Evolutionary conservation across 768 basidiomycete genomes (phyloP).

Genomic region (Leccinum variicolor): DNA sequence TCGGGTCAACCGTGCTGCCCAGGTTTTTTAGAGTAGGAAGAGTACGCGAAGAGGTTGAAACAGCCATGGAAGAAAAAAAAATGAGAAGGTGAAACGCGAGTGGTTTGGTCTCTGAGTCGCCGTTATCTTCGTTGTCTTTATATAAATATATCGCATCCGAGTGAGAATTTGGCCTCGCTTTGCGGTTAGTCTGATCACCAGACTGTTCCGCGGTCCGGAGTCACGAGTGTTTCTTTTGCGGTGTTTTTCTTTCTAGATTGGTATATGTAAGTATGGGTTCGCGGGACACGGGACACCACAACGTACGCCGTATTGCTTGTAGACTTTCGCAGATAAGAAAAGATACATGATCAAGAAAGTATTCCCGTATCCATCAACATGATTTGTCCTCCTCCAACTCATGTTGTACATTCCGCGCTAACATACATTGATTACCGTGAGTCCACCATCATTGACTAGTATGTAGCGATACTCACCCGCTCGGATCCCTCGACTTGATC

Average conservation of each 20-base stretch:
- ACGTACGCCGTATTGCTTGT: not conserved
- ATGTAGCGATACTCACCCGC: not conserved
- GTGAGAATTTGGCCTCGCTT: not conserved
- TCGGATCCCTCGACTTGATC: not conserved
- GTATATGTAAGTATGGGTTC: no score
- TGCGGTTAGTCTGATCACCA: no score
- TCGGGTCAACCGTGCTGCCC: conserved; percentile 23
- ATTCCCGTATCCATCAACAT: not conserved
- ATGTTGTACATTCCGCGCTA: not conserved
- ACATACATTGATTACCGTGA: not conserved
- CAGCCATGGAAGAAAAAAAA: conserved; percentile 6
- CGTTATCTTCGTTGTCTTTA: not conserved
- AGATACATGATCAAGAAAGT: not conserved
- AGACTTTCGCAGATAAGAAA: not conserved
- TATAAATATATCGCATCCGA: not conserved
- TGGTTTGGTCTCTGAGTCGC: not conserved
- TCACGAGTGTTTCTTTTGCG: not conserved
- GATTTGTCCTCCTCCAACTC: not conserved
- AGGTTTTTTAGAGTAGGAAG: conserved; percentile 26
- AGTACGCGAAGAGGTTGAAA: not conserved
- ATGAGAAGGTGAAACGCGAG: not conserved
- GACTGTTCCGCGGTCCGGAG: not conserved
- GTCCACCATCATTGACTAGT: not conserved
- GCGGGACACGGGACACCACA: not conserved
- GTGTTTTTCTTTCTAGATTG: not conserved